Evolutionary conservation across 1,284 basidiomycete genomes (phyloP).

Genomic region (Inonotus obliquus): DNA sequence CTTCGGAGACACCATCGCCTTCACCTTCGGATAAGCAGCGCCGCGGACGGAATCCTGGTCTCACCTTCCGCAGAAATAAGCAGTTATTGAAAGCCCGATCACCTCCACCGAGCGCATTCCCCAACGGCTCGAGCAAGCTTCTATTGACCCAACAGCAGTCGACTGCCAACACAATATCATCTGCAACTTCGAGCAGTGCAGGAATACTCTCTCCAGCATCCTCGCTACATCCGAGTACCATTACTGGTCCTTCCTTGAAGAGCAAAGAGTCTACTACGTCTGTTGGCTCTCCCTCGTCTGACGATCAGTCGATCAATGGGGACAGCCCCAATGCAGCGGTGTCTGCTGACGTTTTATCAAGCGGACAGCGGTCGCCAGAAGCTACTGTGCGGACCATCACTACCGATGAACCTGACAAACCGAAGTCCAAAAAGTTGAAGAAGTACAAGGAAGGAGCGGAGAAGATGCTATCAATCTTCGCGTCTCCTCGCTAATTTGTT

Average conservation of each 20-base stretch:
- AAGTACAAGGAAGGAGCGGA: constrained; percentile 24
- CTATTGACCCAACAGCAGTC: constrained; percentile 36
- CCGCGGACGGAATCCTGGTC: constrained; percentile 57
- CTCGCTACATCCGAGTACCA: constrained; percentile 41
- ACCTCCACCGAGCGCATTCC: constrained; percentile 51
- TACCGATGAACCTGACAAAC: constrained; percentile 20
- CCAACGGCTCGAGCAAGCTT: constrained; percentile 39
- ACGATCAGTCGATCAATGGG: constrained; percentile 61
- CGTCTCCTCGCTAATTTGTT: constrained; percentile 18
- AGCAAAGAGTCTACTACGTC: constrained; percentile 74
- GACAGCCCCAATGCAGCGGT: constrained; percentile 27
- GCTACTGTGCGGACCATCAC: constrained; percentile 8
- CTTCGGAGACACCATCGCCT: constrained; percentile 27
- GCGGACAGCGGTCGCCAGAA: constrained; percentile 5
- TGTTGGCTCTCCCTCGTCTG: constrained; percentile 59
- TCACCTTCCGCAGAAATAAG: constrained; percentile 66
- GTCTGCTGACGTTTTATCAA: constrained; percentile 17
- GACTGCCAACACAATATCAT: constrained; percentile 38
- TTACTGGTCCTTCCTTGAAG: constrained; percentile 62
- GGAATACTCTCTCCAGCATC: constrained; percentile 53
- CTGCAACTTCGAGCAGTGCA: constrained; percentile 33
- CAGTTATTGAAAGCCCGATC: constrained; percentile 68
- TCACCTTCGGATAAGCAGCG: constrained; percentile 49
- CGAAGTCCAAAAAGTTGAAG: constrained; percentile 26
- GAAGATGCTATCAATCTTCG: constrained; percentile 28